Conservation (phyloP, 2,329 filamentous ascomycete species). For the Xylariaceae sp. region DNA sequence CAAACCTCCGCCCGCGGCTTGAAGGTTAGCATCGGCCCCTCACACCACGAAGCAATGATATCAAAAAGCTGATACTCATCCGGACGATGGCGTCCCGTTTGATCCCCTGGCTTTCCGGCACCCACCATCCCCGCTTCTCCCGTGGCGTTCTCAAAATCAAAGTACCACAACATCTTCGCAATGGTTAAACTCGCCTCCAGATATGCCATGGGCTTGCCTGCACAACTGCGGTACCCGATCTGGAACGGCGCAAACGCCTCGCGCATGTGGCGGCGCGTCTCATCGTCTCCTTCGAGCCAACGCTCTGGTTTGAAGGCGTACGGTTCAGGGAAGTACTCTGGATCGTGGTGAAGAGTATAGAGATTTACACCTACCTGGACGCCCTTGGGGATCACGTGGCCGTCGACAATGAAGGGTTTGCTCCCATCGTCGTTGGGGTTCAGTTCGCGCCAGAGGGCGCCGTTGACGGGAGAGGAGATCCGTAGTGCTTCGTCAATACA, state of each 20-base stretch:
- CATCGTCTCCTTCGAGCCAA: conserved; percentile 12
- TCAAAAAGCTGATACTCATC: conserved; percentile 20
- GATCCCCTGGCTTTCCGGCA: conserved; percentile 10
- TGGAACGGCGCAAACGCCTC: conserved; percentile 17
- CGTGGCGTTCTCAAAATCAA: conserved; percentile 16
- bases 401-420: conserved; percentile 16
- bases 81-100: conserved; percentile 10
- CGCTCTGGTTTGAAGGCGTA: conserved; percentile 19
- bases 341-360: conserved; percentile 17
- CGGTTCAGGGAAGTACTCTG: conserved; percentile 19
- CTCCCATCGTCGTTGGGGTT: conserved; percentile 11
- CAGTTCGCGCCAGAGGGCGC: conserved; percentile 20
- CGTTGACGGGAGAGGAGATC: conserved; percentile 15
- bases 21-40: conserved; percentile 18
- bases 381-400: conserved; percentile 18
- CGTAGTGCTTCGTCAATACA: conserved; percentile 22
- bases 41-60: conserved; percentile 15
- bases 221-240: conserved; percentile 18
- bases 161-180: conserved; percentile 19
- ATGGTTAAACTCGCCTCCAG: conserved; percentile 18
- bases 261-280: conserved; percentile 7
- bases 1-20: conserved; percentile 9
- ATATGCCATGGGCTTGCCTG: conserved; percentile 21
- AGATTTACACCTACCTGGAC: conserved; percentile 19
- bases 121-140: conserved; percentile 17